phyloP scores from a whole-genome alignment of 1,284 basidiomycete genomes.

The Tilletiopsis washingtonensis region DNA sequence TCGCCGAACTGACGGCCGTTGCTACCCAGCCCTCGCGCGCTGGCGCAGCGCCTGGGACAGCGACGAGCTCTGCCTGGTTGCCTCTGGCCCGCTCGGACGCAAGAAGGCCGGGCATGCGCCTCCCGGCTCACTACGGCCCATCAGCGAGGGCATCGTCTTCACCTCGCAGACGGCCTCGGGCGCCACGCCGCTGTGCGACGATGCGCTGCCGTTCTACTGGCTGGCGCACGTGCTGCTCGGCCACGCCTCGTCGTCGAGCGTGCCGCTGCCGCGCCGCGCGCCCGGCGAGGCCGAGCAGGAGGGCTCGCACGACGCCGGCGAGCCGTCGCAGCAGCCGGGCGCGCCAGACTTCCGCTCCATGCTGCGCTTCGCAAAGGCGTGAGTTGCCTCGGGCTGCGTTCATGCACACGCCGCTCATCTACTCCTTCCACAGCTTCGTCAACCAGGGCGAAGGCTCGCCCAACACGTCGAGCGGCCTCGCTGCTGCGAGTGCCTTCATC shows the following conservation, averaged over 20 bases:
- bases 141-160: constrained; percentile 11
- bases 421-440: not conserved
- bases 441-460: not conserved
- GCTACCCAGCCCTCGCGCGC: constrained; percentile 13
- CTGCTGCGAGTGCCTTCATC: no score
- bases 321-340: constrained; percentile 2
- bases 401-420: not conserved
- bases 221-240: constrained; percentile 32
- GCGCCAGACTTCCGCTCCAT: constrained; percentile 29
- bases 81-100: constrained; percentile 14
- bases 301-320: not conserved
- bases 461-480: not conserved
- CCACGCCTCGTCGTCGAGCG: constrained; percentile 8
- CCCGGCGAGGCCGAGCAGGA: not conserved
- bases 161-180: constrained; percentile 32
- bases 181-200: constrained; percentile 32
- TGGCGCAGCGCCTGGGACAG: constrained; percentile 37
- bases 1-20: not conserved
- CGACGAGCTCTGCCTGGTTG: constrained; percentile 23
- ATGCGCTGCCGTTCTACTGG: constrained; percentile 38
- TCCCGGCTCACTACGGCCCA: not conserved
- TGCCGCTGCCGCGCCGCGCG: not conserved
- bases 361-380: constrained; percentile 33
- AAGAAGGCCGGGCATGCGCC: constrained; percentile 1
- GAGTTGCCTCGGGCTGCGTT: constrained; percentile 8